A percentile compares a stretch with the other conserved stretches of the same genome.
These are phyloP conservation scores for Pseudogymnoascus sp. DNA, from an alignment of 2,329 filamentous ascomycete genomes.

Conservation along the genomic window DNA sequence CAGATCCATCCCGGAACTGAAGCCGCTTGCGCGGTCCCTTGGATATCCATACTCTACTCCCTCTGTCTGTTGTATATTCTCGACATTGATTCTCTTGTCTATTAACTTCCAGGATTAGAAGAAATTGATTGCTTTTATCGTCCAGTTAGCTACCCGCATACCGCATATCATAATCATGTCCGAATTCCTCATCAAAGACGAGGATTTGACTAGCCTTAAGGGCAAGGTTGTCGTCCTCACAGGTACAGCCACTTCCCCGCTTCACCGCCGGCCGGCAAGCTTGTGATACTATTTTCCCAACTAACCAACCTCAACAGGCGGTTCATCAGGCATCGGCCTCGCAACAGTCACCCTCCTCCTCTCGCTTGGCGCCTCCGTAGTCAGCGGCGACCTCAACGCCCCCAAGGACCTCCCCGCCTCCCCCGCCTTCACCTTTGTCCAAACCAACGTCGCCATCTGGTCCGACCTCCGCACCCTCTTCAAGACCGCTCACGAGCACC, in stretches of 20 bases:
- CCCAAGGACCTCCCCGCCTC: slow-evolving; percentile 23
- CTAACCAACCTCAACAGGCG: slow-evolving; percentile 31
- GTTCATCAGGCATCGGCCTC: slow-evolving; percentile 52
- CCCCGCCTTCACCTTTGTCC: slow-evolving; percentile 32
- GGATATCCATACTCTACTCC: slow-evolving; percentile 6
- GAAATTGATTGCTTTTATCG: slow-evolving; percentile 9
- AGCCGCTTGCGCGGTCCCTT: not conserved
- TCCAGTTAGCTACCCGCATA: not conserved
- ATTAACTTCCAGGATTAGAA: slow-evolving; percentile 10
- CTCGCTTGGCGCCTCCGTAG: slow-evolving; percentile 43
- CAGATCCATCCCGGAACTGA: slow-evolving; percentile 15
- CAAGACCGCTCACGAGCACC: slow-evolving; percentile 35
- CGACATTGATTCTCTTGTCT: slow-evolving; percentile 1
- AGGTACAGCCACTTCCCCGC: slow-evolving; percentile 27
- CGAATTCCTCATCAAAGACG: slow-evolving; percentile 38
- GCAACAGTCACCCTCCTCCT: slow-evolving; percentile 45
- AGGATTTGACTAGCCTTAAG: slow-evolving; percentile 35
- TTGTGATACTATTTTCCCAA: slow-evolving; percentile 6
- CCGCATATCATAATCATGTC: slow-evolving; percentile 29
- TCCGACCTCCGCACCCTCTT: slow-evolving; percentile 42
- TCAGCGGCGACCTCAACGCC: slow-evolving; percentile 44
- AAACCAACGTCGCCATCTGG: slow-evolving; percentile 35
- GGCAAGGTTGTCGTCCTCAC: slow-evolving; percentile 46
- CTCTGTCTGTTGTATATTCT: not conserved
- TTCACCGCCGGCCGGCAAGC: not conserved